A percentile compares a stretch with the other conserved stretches of the same genome.
phyloP scores from a whole-genome alignment of 2,329 filamentous ascomycete species.

The Tothia fuscella region DNA sequence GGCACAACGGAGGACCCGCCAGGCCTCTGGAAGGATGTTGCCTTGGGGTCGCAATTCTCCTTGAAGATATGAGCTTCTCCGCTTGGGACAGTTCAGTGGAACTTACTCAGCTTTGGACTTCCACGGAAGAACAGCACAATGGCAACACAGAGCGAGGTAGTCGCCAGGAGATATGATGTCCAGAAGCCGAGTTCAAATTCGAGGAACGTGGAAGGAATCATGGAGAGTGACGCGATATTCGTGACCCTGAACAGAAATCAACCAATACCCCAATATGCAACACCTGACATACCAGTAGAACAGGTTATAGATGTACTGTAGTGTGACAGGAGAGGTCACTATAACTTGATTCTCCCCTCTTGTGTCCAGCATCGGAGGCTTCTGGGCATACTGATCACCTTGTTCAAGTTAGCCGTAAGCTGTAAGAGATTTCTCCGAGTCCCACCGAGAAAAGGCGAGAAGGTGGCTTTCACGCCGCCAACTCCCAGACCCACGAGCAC shows the following conservation, averaged over 20 bases:
- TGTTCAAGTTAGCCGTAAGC: conserved; percentile 7
- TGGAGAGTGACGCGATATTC: conserved; percentile 40
- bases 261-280: too few relatives aligned
- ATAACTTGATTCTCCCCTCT: conserved; percentile 24
- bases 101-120: background rate
- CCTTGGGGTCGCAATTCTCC: conserved; percentile 16
- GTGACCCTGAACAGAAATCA: conserved; percentile 13
- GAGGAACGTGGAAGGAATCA: conserved; percentile 54
- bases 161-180: conserved; percentile 50
- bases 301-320: conserved; percentile 28
- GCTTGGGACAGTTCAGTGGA: too few relatives aligned
- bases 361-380: conserved; percentile 14
- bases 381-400: conserved; percentile 24
- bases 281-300: conserved; percentile 27
- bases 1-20: conserved; percentile 19
- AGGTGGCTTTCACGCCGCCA: conserved; percentile 25
- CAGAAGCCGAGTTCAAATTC: conserved; percentile 56
- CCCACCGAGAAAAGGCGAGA: conserved; percentile 24
- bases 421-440: conserved; percentile 8
- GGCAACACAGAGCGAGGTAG: conserved; percentile 48
- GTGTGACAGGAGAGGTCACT: conserved; percentile 22
- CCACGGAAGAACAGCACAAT: conserved; percentile 39
- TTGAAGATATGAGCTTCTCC: conserved; percentile 2
- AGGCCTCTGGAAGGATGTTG: conserved; percentile 18
- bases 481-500: conserved; percentile 27